Conservation (phyloP, 2,329 filamentous ascomycete species). For the Phoma sp. region DNA sequence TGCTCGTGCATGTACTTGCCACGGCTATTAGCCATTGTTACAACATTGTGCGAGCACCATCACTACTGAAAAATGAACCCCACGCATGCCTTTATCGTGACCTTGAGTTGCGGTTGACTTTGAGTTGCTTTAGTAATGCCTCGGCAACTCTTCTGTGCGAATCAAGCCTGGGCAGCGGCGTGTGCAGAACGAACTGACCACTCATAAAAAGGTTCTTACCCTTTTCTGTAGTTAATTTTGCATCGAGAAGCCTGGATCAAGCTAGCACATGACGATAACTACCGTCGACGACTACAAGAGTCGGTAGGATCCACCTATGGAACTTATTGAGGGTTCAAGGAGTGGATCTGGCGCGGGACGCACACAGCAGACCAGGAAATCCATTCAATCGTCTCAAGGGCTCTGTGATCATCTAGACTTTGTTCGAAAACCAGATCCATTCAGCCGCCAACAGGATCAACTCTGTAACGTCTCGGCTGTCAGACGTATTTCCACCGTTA, state of each 20-base stretch:
- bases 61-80: not conserved
- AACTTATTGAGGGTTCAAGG: not conserved
- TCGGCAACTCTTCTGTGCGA: not conserved
- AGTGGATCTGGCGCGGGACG: not conserved
- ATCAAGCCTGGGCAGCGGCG: not conserved
- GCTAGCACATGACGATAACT: not conserved
- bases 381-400: not conserved
- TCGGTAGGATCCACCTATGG: not conserved
- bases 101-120: not conserved
- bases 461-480: not conserved
- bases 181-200: not conserved
- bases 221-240: not conserved
- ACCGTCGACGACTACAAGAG: not conserved
- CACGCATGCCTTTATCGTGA: not conserved
- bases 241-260: not conserved
- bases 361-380: not conserved
- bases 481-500: conserved; percentile 1
- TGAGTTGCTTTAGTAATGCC: not conserved
- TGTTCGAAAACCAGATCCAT: not conserved
- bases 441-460: not conserved
- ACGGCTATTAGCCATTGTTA: no score
- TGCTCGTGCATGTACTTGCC: not conserved
- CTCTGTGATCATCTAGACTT: not conserved
- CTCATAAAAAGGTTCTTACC: not conserved
- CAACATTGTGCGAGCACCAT: not conserved